These are phyloP conservation scores for Incumbomyces delicatus DNA, from an alignment of 2,329 filamentous ascomycete genomes.

Conservation along the genomic window DNA sequence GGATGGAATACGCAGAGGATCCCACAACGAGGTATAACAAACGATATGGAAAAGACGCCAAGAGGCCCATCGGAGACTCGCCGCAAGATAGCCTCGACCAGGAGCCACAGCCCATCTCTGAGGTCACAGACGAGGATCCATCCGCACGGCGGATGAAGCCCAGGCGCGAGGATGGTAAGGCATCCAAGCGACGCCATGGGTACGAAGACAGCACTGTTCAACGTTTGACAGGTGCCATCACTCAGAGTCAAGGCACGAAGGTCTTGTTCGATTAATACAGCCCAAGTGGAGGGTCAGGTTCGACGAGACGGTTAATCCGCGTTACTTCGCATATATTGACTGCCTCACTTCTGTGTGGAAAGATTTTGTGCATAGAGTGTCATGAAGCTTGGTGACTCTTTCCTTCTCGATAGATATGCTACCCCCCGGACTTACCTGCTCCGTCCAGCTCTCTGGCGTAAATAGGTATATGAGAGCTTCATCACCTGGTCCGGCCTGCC, in stretches of 20 bases:
- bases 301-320: too few species aligned
- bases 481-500: too few species aligned
- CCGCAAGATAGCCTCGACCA: constrained; percentile 4
- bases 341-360: too few species aligned
- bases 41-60: constrained; percentile 68
- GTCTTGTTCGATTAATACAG: constrained; percentile 60
- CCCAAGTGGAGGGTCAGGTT: too few species aligned
- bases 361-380: too few species aligned
- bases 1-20: constrained; percentile 91
- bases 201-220: constrained; percentile 44
- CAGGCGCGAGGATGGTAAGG: constrained; percentile 18
- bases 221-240: constrained; percentile 68
- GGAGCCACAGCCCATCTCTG: constrained; percentile 14
- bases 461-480: too few species aligned
- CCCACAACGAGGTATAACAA: constrained; percentile 85
- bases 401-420: too few species aligned
- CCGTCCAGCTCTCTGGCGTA: too few species aligned
- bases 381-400: too few species aligned
- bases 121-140: constrained; percentile 19
- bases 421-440: too few species aligned
- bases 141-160: constrained; percentile 20
- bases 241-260: constrained; percentile 70
- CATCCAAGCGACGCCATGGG: constrained; percentile 23
- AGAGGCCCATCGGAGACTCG: constrained; percentile 22
- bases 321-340: too few species aligned